Evolutionary conservation across 108 stramenopile species (phyloP).

Genomic region (Discostella stelligeroides): DNA sequence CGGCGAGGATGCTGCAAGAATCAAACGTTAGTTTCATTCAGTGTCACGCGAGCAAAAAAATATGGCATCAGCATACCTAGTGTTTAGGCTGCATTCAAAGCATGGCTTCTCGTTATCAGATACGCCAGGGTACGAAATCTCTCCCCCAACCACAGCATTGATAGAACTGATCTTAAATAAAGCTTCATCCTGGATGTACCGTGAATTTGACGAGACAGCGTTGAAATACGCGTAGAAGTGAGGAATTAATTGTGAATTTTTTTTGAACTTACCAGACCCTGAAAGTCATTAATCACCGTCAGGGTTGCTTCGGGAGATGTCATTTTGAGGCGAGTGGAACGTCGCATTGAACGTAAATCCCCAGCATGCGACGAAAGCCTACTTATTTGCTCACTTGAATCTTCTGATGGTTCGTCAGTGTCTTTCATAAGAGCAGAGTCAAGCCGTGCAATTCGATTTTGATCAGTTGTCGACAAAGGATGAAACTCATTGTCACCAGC

Average conservation of each 20-base stretch:
- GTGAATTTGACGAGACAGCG: not conserved
- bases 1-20: slow-evolving; percentile 56
- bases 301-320: slow-evolving; percentile 69
- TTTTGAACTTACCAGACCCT: slow-evolving; percentile 52
- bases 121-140: slow-evolving; percentile 40
- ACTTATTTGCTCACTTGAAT: slow-evolving; percentile 14
- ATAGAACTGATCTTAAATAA: slow-evolving; percentile 66
- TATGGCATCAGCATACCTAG: slow-evolving; percentile 18
- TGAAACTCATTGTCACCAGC: slow-evolving; percentile 24
- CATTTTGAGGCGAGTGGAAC: slow-evolving; percentile 49
- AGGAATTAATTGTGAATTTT: not conserved
- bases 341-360: slow-evolving; percentile 10
- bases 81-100: slow-evolving; percentile 45
- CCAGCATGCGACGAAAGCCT: slow-evolving; percentile 32
- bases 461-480: slow-evolving; percentile 53
- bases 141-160: slow-evolving; percentile 60
- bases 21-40: not conserved
- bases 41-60: not conserved
- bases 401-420: slow-evolving; percentile 7
- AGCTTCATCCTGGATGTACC: slow-evolving; percentile 59
- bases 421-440: slow-evolving; percentile 59
- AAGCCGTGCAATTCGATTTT: slow-evolving; percentile 60
- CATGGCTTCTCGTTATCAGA: slow-evolving; percentile 29
- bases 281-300: slow-evolving; percentile 83
- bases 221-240: not conserved